Evolutionary conservation across 2,329 filamentous ascomycete genomes (phyloP).

Genomic region (Sporothrix inflata): DNA sequence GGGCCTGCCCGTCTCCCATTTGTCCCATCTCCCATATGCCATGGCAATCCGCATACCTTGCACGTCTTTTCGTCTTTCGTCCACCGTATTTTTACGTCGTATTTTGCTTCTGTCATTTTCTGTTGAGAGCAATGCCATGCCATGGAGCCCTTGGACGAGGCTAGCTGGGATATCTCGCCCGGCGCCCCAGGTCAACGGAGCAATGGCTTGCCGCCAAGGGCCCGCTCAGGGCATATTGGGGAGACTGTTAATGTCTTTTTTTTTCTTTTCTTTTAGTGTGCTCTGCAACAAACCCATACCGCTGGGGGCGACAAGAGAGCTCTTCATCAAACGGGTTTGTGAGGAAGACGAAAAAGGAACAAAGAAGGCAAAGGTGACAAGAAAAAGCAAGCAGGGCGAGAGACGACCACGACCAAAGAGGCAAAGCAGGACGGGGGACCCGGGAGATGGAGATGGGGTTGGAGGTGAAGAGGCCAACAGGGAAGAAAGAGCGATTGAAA

Average conservation of each 20-base stretch:
- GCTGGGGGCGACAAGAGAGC: background rate
- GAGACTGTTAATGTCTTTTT: background rate
- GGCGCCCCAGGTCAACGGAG: background rate
- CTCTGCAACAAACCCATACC: background rate
- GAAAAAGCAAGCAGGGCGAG: too few species aligned
- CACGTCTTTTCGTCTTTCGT: background rate
- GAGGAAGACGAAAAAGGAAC: background rate
- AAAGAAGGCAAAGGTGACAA: too few species aligned
- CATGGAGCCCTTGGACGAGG: background rate
- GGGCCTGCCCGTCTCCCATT: background rate
- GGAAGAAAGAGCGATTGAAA: too few species aligned
- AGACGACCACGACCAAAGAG: too few species aligned
- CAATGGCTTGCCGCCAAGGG: background rate
- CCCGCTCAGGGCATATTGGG: background rate
- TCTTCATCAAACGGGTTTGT: background rate
- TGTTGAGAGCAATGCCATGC: background rate
- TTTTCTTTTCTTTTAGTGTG: background rate
- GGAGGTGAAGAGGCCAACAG: background rate
- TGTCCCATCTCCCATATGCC: background rate
- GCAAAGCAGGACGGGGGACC: too few species aligned
- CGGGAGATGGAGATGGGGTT: background rate
- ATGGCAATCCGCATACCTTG: background rate
- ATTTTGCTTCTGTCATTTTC: background rate
- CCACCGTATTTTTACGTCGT: constrained; percentile 2
- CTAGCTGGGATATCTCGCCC: constrained; percentile 1